Evolutionary conservation across 2,329 filamentous ascomycete species (phyloP).

Genomic region (Cephalotrichum gorgonifer): DNA sequence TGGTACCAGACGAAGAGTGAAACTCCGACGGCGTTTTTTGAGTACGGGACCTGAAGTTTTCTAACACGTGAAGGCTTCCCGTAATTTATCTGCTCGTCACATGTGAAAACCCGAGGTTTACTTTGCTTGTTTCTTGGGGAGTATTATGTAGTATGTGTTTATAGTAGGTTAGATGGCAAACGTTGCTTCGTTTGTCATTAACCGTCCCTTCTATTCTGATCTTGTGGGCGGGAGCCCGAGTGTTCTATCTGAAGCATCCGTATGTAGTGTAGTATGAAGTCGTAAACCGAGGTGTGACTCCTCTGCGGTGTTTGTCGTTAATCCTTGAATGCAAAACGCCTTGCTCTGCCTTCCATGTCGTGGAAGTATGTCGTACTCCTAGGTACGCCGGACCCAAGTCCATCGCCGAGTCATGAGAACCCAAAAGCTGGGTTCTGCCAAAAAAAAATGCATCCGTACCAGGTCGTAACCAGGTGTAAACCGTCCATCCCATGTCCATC

Average conservation of each 20-base stretch:
- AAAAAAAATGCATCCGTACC: not conserved
- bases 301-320: not conserved
- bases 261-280: not conserved
- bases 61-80: constrained; percentile 1
- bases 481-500: not conserved
- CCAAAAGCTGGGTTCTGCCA: not conserved
- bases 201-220: too few species aligned
- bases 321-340: not conserved
- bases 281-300: not conserved
- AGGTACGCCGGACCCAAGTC: not conserved
- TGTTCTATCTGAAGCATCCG: not conserved
- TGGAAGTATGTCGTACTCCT: too few species aligned
- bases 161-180: not conserved
- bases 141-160: not conserved
- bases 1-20: constrained; percentile 6
- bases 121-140: not conserved
- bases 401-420: not conserved
- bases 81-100: constrained; percentile 7
- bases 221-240: too few species aligned
- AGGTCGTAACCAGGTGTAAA: not conserved
- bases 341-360: not conserved
- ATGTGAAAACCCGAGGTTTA: not conserved
- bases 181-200: not conserved
- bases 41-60: constrained; percentile 5
- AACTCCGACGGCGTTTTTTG: constrained; percentile 4